Evolutionary conservation across 441 rosid genomes (phyloP), one percentile per base, ranked within the genome.

Genomic region (Adansonia madagascariensis): DNA sequence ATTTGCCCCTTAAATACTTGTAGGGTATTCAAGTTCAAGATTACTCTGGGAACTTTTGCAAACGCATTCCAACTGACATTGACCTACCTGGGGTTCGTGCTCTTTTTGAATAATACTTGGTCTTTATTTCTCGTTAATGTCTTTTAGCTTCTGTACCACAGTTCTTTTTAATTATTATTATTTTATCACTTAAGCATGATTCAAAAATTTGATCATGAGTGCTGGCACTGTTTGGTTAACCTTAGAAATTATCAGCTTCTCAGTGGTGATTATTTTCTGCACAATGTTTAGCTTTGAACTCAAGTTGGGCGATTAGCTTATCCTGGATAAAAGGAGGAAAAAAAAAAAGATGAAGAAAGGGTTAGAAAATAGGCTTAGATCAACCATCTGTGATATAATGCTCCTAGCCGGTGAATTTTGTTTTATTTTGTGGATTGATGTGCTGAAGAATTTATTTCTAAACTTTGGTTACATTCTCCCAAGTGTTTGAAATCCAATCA

Each of bases 1-100:
- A 18, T 44, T 31, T 77, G 15, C 22, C 74, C 79, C 47, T 66
- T 65, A 17, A 44, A 52, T 63, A 18, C 67, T 78, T 81, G 67
- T 82, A 97, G 99, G 99, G 99, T 52, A 93, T 97, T 85, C 98
- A 97, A 94, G 97, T 97, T 82, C 97, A 92, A 78, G 97, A 97
- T 59, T 94, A 97, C 86, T 83, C 89, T 35, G 99, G 99, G 62
- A 97, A 93, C 89, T 97, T 97, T 83, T 94, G 98, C 82, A 97
- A 89, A 80, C 95, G 98, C 79, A 93, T 97, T 84, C 98, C 99
- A 18, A 91, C 97, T 0, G 95, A 92, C 82, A 87, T 92, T 78
- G 97, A 92, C 83, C 85, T 91, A 49, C 91, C 97, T 35, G 94
- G 88, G 92, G 97, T 92, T 75, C 64, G 97, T 83, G 76, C 64